A percentile compares a stretch with the other conserved stretches of the same genome.
Evolutionary conservation across 257 asterid species (phyloP).

Genomic region (Cordia subcordata): DNA sequence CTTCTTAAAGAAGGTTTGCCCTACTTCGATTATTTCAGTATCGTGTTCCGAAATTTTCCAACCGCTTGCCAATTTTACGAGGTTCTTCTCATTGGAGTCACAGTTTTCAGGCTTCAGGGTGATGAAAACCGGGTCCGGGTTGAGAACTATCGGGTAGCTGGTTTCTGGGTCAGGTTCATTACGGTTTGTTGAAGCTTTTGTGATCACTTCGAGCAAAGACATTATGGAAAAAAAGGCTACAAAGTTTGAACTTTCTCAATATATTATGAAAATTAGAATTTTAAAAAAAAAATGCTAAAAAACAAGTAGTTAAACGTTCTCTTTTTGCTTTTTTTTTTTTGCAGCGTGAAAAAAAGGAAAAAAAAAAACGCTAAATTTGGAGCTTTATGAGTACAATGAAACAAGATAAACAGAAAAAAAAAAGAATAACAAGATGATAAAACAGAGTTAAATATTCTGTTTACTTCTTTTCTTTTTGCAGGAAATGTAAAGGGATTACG

Average conservation of each 20-base stretch:
- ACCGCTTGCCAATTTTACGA: slow-evolving; percentile 40
- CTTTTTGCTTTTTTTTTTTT: too few species aligned
- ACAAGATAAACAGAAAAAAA: too few species aligned
- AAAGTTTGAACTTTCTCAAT: neutral
- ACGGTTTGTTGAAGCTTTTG: slow-evolving; percentile 44
- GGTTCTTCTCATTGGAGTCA: slow-evolving; percentile 18
- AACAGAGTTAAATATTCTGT: too few species aligned
- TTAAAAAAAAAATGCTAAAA: neutral
- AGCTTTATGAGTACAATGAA: too few species aligned
- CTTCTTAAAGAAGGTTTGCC: slow-evolving; percentile 32
- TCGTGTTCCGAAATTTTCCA: slow-evolving; percentile 55
- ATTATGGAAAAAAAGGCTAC: slow-evolving; percentile 16
- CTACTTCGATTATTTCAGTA: slow-evolving; percentile 35
- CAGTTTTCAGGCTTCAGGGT: slow-evolving; percentile 44
- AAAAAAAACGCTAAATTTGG: too few species aligned
- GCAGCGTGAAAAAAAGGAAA: too few species aligned
- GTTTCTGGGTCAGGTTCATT: slow-evolving; percentile 22
- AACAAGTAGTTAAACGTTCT: too few species aligned
- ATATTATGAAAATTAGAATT: neutral
- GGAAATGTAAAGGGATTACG: neutral
- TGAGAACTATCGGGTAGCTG: slow-evolving; percentile 51
- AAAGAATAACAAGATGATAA: too few species aligned
- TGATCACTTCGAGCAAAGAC: slow-evolving; percentile 62
- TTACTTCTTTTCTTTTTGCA: neutral
- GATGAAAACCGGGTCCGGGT: slow-evolving; percentile 41